These are phyloP conservation scores for Myrica gale DNA, from an alignment of 306 rosid species.

Conservation along the genomic window DNA sequence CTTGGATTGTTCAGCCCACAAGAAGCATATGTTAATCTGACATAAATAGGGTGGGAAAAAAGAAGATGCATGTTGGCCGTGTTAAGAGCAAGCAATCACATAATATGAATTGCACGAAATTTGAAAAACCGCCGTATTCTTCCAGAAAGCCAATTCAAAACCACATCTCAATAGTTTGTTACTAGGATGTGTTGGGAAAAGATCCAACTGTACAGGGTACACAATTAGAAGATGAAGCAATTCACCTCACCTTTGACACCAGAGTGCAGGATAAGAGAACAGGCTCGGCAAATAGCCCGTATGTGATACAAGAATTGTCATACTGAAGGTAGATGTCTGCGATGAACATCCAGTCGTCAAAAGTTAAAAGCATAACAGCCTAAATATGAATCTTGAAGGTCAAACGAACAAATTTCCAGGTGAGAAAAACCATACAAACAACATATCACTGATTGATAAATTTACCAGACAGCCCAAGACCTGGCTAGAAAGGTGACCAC, in stretches of 20 bases:
- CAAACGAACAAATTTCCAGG: conserved; percentile 23
- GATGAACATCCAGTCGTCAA: neutral
- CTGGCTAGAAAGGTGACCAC: conserved; percentile 73
- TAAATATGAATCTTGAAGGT: neutral
- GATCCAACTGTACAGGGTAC: neutral
- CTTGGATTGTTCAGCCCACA: neutral
- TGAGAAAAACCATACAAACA: conserved; percentile 28
- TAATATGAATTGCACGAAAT: too few species aligned
- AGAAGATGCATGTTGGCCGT: neutral
- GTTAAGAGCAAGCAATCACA: neutral
- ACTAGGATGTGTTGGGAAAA: neutral
- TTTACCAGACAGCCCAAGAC: conserved; percentile 21
- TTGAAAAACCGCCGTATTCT: too few species aligned
- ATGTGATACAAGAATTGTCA: neutral
- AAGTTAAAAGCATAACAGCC: conserved; percentile 2
- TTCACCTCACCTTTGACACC: neutral
- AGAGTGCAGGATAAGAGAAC: neutral
- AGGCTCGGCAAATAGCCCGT: conserved; percentile 14
- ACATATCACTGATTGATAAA: conserved; percentile 21
- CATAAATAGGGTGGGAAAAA: neutral
- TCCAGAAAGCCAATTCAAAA: neutral
- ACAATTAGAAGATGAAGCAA: neutral
- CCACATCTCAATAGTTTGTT: neutral
- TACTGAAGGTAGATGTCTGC: neutral
- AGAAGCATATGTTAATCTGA: neutral